These are phyloP conservation scores for Ustilago tritici DNA, from an alignment of 1,284 basidiomycete genomes.

Conservation along the genomic window DNA sequence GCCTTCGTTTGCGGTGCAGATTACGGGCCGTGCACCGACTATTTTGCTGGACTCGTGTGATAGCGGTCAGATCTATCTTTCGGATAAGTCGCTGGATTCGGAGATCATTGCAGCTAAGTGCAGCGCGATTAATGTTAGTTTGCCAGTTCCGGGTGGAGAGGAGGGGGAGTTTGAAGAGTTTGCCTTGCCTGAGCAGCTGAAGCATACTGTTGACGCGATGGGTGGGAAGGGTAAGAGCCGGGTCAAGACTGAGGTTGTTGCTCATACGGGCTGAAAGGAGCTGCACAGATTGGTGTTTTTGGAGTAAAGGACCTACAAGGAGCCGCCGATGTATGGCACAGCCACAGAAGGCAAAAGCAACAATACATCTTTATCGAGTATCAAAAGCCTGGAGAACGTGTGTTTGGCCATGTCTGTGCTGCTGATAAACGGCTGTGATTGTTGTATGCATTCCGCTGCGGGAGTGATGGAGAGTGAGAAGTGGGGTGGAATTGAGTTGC, in stretches of 20 bases:
- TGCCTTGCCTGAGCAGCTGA: conserved; percentile 95
- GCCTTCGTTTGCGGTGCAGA: conserved; percentile 91
- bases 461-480: background rate
- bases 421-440: too few relatives aligned
- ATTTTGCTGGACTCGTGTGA: conserved; percentile 94
- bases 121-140: conserved; percentile 89
- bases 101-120: conserved; percentile 97
- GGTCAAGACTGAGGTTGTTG: conserved; percentile 65
- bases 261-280: conserved; percentile 52
- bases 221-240: conserved; percentile 77
- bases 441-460: background rate
- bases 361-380: background rate
- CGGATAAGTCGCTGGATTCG: conserved; percentile 80
- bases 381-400: too few relatives aligned
- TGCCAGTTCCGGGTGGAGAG: conserved; percentile 88
- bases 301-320: background rate
- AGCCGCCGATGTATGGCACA: background rate
- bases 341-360: background rate
- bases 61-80: conserved; percentile 93
- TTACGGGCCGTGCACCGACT: conserved; percentile 89
- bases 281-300: background rate
- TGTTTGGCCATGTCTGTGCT: too few relatives aligned
- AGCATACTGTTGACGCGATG: conserved; percentile 81
- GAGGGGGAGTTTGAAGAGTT: conserved; percentile 92
- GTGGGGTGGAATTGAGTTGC: background rate